These are phyloP conservation scores for Haberlea rhodopensis DNA, from an alignment of 257 asterid species.

Conservation along the genomic window DNA sequence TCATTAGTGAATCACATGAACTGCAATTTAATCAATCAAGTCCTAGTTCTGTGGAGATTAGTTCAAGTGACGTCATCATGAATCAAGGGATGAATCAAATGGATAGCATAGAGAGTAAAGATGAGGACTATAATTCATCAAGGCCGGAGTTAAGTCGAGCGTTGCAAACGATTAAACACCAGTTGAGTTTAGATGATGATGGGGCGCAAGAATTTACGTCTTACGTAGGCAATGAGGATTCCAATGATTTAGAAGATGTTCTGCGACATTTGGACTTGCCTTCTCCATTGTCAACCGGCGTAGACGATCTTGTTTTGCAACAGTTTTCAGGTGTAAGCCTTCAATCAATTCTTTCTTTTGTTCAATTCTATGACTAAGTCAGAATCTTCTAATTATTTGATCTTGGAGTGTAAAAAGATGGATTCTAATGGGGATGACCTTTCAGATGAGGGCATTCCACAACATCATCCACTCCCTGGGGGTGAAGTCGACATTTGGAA, in stretches of 20 bases:
- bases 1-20: conserved; percentile 53
- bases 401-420: conserved; percentile 16
- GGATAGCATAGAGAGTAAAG: conserved; percentile 34
- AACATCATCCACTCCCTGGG: conserved; percentile 35
- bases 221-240: conserved; percentile 43
- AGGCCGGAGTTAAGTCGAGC: conserved; percentile 52
- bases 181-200: conserved; percentile 74
- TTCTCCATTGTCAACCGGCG: conserved; percentile 41
- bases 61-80: conserved; percentile 39
- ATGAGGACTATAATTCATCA: conserved; percentile 49
- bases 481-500: conserved; percentile 56
- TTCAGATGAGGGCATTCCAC: conserved; percentile 46
- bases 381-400: neutral
- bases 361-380: conserved; percentile 16
- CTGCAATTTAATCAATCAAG: conserved; percentile 42
- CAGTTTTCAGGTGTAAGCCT: conserved; percentile 38
- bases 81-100: conserved; percentile 31
- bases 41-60: conserved; percentile 67
- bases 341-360: conserved; percentile 19
- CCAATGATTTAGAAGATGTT: conserved; percentile 42
- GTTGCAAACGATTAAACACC: conserved; percentile 62
- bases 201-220: conserved; percentile 35
- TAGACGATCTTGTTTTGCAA: conserved; percentile 34
- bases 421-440: conserved; percentile 32
- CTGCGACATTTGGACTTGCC: conserved; percentile 40